Conservation (phyloP, 768 basidiomycete species). For the Macrocybe gigantea region DNA sequence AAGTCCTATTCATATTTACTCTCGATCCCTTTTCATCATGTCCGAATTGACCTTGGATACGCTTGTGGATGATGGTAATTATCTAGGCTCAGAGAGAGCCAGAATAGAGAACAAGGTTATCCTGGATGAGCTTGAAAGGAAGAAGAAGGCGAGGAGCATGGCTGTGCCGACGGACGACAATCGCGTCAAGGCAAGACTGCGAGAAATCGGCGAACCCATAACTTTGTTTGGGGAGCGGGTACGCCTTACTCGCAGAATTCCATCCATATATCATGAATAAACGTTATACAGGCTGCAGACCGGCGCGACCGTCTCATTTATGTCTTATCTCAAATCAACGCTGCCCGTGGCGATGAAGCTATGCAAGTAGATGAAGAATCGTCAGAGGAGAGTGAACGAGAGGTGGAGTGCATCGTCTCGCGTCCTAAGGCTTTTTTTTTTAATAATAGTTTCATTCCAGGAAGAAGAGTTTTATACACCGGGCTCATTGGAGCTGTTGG, state of each 20-base stretch:
- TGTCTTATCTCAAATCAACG: slow-evolving; percentile 89
- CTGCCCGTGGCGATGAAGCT: slow-evolving; percentile 77
- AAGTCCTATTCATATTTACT: too few species aligned
- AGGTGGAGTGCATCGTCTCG: slow-evolving; percentile 33
- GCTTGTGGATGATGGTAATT: slow-evolving; percentile 74
- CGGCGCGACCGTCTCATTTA: slow-evolving; percentile 93
- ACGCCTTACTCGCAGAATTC: slow-evolving; percentile 28
- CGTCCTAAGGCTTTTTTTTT: neutral
- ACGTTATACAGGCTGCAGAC: slow-evolving; percentile 74
- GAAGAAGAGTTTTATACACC: slow-evolving; percentile 96
- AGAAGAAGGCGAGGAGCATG: slow-evolving; percentile 89
- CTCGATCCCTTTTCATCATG: slow-evolving; percentile 31
- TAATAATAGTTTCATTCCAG: slow-evolving; percentile 26
- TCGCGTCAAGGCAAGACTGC: slow-evolving; percentile 80
- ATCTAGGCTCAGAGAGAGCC: slow-evolving; percentile 68
- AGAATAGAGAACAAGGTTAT: slow-evolving; percentile 80
- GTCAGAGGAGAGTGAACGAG: slow-evolving; percentile 69
- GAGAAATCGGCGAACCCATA: slow-evolving; percentile 95
- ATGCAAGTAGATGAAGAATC: slow-evolving; percentile 71
- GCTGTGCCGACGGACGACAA: slow-evolving; percentile 98
- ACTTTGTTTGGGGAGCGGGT: slow-evolving; percentile 97
- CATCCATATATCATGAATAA: slow-evolving; percentile 6
- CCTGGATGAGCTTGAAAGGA: slow-evolving; percentile 93
- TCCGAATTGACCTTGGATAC: slow-evolving; percentile 72
- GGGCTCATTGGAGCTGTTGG: slow-evolving; percentile 81